phyloP scores from a whole-genome alignment of 768 basidiomycete genomes.

The Collybia mongolica region DNA sequence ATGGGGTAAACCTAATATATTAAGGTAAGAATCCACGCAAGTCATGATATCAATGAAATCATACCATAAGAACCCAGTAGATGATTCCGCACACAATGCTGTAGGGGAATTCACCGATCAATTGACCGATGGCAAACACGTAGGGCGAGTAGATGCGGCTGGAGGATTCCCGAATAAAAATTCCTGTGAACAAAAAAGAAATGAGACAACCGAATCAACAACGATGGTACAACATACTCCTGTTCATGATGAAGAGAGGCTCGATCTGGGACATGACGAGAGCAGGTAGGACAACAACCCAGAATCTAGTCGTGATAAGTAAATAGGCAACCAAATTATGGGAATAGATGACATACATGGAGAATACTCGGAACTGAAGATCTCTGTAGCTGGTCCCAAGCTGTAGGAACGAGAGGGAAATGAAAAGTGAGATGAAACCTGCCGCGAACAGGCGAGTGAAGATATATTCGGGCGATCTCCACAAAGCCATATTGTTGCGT shows the following conservation, averaged over 20 bases:
- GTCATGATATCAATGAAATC: slow-evolving; percentile 6
- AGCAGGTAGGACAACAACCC: slow-evolving; percentile 66
- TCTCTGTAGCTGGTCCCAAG: slow-evolving; percentile 63
- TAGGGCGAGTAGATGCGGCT: slow-evolving; percentile 85
- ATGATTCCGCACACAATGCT: slow-evolving; percentile 65
- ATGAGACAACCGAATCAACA: not conserved
- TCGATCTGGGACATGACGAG: slow-evolving; percentile 81
- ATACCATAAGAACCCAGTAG: slow-evolving; percentile 76
- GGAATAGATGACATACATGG: slow-evolving; percentile 47
- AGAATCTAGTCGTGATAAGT: slow-evolving; percentile 43
- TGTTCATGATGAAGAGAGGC: slow-evolving; percentile 77
- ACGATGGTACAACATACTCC: slow-evolving; percentile 31
- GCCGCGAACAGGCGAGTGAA: slow-evolving; percentile 82
- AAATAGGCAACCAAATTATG: not conserved
- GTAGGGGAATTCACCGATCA: slow-evolving; percentile 81
- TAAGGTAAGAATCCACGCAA: not conserved
- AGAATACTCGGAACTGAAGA: slow-evolving; percentile 80
- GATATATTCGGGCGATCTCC: slow-evolving; percentile 84
- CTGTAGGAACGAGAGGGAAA: slow-evolving; percentile 79
- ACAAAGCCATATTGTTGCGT: slow-evolving; percentile 70
- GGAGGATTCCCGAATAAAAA: slow-evolving; percentile 61
- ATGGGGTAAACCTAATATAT: slow-evolving; percentile 54
- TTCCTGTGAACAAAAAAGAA: slow-evolving; percentile 19
- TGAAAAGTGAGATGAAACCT: slow-evolving; percentile 64
- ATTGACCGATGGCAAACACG: slow-evolving; percentile 81